A percentile compares a stretch with the other conserved stretches of the same genome.
Evolutionary conservation across 1,139 yeast genomes (phyloP).

Genomic region (Hansenula lynferdii): DNA sequence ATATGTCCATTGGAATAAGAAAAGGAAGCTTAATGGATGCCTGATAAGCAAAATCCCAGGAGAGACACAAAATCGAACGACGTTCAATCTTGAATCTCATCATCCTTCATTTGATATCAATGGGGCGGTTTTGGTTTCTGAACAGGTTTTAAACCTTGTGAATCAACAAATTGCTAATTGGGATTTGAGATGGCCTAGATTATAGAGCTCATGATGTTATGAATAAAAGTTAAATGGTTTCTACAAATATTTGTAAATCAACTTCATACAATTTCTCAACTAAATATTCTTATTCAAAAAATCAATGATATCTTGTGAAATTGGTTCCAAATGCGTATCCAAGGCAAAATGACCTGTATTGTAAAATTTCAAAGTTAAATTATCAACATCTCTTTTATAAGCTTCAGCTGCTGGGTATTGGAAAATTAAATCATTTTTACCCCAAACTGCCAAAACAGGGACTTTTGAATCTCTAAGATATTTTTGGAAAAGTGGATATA

Average conservation of each 20-base stretch:
- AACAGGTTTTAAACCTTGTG: not conserved
- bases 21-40: not conserved
- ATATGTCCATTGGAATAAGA: not conserved
- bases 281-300: slow-evolving; percentile 9
- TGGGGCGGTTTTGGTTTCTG: not conserved
- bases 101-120: not conserved
- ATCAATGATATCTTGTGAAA: slow-evolving; percentile 25
- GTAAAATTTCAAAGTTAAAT: slow-evolving; percentile 24
- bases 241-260: not conserved
- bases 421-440: slow-evolving; percentile 36
- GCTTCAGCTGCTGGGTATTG: slow-evolving; percentile 33
- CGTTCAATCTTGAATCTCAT: not conserved
- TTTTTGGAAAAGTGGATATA: slow-evolving; percentile 35
- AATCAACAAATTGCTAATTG: not conserved
- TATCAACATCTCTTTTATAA: slow-evolving; percentile 29
- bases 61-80: no score
- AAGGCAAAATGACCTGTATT: slow-evolving; percentile 39
- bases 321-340: slow-evolving; percentile 27
- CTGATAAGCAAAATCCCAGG: not conserved
- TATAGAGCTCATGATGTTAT: not conserved
- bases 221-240: not conserved
- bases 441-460: slow-evolving; percentile 39
- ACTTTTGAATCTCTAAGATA: slow-evolving; percentile 29
- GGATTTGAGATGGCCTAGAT: slow-evolving; percentile 1
- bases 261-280: not conserved